These are phyloP conservation scores for Wickerhamiella lipophila DNA, from an alignment of 805 yeast genomes.

Conservation along the genomic window DNA sequence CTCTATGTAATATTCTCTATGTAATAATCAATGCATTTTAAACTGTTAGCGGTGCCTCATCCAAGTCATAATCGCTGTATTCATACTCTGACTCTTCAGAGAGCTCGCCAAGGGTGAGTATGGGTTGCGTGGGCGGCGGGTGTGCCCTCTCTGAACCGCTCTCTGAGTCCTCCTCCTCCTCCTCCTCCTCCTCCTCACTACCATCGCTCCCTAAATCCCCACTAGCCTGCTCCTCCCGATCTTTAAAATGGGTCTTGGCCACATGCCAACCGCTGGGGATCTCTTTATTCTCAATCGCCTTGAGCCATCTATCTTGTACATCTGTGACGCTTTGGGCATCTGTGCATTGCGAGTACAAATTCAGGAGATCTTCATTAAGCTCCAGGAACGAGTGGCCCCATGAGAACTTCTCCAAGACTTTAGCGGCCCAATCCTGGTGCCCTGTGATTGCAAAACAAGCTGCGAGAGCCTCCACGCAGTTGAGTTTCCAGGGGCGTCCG, in stretches of 20 bases:
- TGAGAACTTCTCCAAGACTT: constrained; percentile 63
- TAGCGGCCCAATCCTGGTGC: constrained; percentile 74
- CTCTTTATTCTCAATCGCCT: constrained; percentile 51
- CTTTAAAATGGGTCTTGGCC: constrained; percentile 26
- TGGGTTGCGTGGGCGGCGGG: neutral
- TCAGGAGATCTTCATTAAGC: constrained; percentile 66
- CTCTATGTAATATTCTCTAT: neutral
- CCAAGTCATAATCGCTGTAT: constrained; percentile 12
- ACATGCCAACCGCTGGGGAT: constrained; percentile 12
- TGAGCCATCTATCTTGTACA: constrained; percentile 70
- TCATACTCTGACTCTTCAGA: constrained; percentile 12
- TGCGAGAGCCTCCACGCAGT: constrained; percentile 95
- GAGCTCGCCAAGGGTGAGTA: constrained; percentile 8
- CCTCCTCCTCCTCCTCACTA: constrained; percentile 22
- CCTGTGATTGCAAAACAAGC: constrained; percentile 95
- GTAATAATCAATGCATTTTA: neutral
- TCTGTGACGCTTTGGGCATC: constrained; percentile 59
- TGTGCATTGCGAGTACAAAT: constrained; percentile 63
- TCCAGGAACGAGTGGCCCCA: constrained; percentile 89
- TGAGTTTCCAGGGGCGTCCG: constrained; percentile 89
- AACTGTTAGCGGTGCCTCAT: constrained; percentile 11
- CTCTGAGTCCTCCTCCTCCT: constrained; percentile 25
- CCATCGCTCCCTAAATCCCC: too few relatives aligned
- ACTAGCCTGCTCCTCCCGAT: too few relatives aligned
- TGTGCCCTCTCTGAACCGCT: neutral